Percentiles rank a stretch among this genome's conserved stretches.
Evolutionary conservation across 1,139 yeast species (phyloP).

Genomic region (Sporopachydermia cereana): DNA sequence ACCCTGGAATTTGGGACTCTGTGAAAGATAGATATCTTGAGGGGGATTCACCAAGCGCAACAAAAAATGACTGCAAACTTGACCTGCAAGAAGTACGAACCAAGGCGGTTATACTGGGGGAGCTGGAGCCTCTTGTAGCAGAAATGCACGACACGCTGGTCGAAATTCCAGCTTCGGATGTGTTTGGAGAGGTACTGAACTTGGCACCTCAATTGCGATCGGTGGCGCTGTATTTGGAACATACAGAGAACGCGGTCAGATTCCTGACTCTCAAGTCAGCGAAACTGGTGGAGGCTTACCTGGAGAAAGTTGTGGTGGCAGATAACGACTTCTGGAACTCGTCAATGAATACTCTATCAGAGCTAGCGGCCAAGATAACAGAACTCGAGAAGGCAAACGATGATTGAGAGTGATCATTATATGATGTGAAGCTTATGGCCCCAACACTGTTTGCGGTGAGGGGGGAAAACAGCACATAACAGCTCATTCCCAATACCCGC

Average conservation of each 20-base stretch:
- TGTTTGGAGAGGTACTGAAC: background rate
- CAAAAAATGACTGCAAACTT: background rate
- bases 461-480: no score
- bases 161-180: background rate
- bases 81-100: background rate
- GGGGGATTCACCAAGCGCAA: no score
- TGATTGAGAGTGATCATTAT: no score
- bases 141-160: background rate
- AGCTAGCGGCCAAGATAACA: background rate
- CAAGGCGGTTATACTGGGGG: background rate
- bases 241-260: background rate
- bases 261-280: background rate
- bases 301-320: background rate
- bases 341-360: background rate
- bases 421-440: no score
- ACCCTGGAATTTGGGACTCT: background rate
- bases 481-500: no score
- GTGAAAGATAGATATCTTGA: background rate
- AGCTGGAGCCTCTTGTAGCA: background rate
- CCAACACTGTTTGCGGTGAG: no score
- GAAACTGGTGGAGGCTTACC: background rate
- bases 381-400: background rate
- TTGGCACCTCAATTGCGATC: background rate
- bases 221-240: background rate
- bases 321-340: slow-evolving; percentile 5